Evolutionary conservation across 2,329 filamentous ascomycete genomes (phyloP), one percentile per base, ranked within the genome.

Genomic region (Colletotrichum eleusines): DNA sequence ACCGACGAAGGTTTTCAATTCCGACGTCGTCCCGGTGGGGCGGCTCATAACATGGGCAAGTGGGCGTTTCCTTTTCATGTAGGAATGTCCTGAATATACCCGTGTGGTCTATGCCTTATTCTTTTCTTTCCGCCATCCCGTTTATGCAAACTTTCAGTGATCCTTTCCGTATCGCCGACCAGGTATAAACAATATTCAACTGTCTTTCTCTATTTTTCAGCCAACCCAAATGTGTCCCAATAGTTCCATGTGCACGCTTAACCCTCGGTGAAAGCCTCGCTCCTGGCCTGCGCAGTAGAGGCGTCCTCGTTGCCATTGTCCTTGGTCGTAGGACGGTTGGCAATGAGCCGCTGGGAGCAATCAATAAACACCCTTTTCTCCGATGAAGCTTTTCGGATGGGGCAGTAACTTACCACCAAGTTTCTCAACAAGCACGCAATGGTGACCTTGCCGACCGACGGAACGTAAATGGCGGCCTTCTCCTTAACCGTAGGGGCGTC

Each of bases 381-480:
- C 28, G 5, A 40, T 6, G n/a, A 12, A 28, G 5, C 33, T n/a
- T 28, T 3, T 26, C 4, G 12, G 12, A 23, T 26, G 6, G 8
- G 31, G 31, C n/a, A 11, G 12, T 33, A 4, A 88, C 91, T 83
- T 83, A 96, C 93, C 78, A 98, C 87, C 44, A 98, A 83, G 78
- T 99, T 99, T 67, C 96, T 87, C 77, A 98, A 84, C 69, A 99
- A 83, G 42, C 98, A 91, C 20, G 95, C 93, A 79, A 98, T 98
- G 0, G 96, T 99, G 58, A 98, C 95, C 85, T 98, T 99, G 76
- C 96, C 96, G 75, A 98, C 97, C 0, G 95, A 96, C 1, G 96
- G 96, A 23, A 98, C 95, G 77, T 98, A 99, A 77, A 99, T 97
- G 6, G 94, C 94, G 2, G 96, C 96, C 84, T 95, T 97, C 80